These are phyloP conservation scores for Capsicum baccatum DNA, from an alignment of 257 asterid species.

Conservation along the genomic window DNA sequence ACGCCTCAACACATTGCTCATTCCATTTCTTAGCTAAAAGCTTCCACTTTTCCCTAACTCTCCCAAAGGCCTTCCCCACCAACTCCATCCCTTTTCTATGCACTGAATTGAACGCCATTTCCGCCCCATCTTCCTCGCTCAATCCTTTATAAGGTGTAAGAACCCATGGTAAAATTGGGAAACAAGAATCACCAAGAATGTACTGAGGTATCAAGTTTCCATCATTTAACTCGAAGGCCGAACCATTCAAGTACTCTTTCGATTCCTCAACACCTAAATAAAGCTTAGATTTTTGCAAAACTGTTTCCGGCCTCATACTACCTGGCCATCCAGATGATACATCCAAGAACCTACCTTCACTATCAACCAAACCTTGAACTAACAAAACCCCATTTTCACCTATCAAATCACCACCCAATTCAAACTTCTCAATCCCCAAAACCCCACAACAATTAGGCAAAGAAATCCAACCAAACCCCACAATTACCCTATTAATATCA, in stretches of 20 bases:
- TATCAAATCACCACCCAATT: constrained; percentile 47
- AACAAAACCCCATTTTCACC: constrained; percentile 53
- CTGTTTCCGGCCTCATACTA: constrained; percentile 47
- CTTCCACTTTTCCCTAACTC: constrained; percentile 74
- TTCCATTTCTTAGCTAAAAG: constrained; percentile 76
- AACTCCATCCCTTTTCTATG: constrained; percentile 65
- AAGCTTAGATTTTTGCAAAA: constrained; percentile 67
- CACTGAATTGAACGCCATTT: constrained; percentile 62
- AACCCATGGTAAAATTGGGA: constrained; percentile 82
- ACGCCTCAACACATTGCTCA: constrained; percentile 70
- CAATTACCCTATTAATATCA: constrained; percentile 71
- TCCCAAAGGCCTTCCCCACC: constrained; percentile 64
- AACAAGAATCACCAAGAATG: constrained; percentile 76
- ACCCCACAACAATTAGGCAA: constrained; percentile 90
- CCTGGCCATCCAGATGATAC: constrained; percentile 97
- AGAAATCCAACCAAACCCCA: constrained; percentile 91
- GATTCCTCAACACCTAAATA: constrained; percentile 65
- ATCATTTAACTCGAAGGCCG: constrained; percentile 56
- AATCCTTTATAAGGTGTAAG: constrained; percentile 60
- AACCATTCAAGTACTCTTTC: constrained; percentile 69
- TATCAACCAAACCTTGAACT: constrained; percentile 92
- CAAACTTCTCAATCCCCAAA: constrained; percentile 74
- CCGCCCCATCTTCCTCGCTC: constrained; percentile 37
- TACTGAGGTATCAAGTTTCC: constrained; percentile 72
- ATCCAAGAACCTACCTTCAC: constrained; percentile 92